Evolutionary conservation across 768 basidiomycete genomes (phyloP).

Genomic region (Tricholoma furcatifolium): DNA sequence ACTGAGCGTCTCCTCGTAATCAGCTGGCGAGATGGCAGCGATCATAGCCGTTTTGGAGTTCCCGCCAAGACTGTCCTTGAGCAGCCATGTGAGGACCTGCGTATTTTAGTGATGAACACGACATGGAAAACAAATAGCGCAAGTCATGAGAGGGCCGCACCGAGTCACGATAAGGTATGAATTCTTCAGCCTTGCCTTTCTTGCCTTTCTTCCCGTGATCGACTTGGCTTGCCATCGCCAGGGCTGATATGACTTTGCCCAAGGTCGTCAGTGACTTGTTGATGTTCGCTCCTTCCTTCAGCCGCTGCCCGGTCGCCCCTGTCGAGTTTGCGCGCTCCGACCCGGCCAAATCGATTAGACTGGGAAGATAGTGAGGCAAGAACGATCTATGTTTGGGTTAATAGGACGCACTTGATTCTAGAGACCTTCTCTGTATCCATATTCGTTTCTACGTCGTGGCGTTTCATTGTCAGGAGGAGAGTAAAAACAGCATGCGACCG

Average conservation of each 20-base stretch:
- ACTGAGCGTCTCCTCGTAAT: slow-evolving; percentile 96
- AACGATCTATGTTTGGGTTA: slow-evolving; percentile 2
- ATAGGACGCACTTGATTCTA: slow-evolving; percentile 71
- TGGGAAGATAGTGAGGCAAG: slow-evolving; percentile 26
- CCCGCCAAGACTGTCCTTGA: slow-evolving; percentile 96
- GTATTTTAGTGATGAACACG: background rate
- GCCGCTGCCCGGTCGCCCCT: slow-evolving; percentile 91
- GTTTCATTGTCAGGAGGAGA: slow-evolving; percentile 89
- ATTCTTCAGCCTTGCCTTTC: slow-evolving; percentile 88
- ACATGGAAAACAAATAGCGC: slow-evolving; percentile 7
- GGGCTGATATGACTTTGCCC: slow-evolving; percentile 93
- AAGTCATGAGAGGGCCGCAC: slow-evolving; percentile 41
- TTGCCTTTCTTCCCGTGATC: slow-evolving; percentile 78
- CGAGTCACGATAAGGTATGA: slow-evolving; percentile 96
- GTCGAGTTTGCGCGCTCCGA: slow-evolving; percentile 97
- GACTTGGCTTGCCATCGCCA: slow-evolving; percentile 69
- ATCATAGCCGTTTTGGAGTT: slow-evolving; percentile 99
- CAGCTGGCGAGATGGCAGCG: slow-evolving; percentile 97
- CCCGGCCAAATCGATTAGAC: slow-evolving; percentile 94
- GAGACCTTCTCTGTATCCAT: slow-evolving; percentile 99
- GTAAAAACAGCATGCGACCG: slow-evolving; percentile 99
- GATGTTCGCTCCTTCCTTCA: slow-evolving; percentile 98
- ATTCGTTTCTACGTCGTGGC: slow-evolving; percentile 78
- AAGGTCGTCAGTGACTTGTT: slow-evolving; percentile 98
- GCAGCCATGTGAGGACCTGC: slow-evolving; percentile 94